phyloP scores from a whole-genome alignment of 805 yeast species.

The Zygoascus ofunaensis region DNA sequence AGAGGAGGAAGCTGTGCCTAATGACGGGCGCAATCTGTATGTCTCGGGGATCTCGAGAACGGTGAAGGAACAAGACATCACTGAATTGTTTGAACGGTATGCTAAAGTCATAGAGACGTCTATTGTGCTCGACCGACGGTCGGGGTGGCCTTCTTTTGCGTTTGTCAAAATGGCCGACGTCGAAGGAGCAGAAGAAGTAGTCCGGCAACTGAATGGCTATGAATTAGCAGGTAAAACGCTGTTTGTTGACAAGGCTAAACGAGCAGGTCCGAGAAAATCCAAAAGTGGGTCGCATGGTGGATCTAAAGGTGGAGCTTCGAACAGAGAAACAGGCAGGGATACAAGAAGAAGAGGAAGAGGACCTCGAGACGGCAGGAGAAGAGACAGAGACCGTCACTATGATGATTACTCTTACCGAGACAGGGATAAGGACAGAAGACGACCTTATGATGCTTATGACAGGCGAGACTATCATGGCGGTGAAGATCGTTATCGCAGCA shows the following conservation, averaged over 20 bases:
- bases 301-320: no score
- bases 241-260: conserved; percentile 38
- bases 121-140: conserved; percentile 38
- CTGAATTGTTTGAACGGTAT: conserved; percentile 22
- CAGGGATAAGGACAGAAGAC: conserved; percentile 6
- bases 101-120: conserved; percentile 28
- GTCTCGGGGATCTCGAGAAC: conserved; percentile 28
- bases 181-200: conserved; percentile 39
- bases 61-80: conserved; percentile 22
- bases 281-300: conserved; percentile 33
- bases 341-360: no score
- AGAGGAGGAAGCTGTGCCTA: conserved; percentile 22
- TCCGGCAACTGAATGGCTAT: conserved; percentile 36
- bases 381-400: conserved; percentile 8
- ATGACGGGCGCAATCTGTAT: conserved; percentile 29
- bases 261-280: conserved; percentile 31
- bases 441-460: no score
- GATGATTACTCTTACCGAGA: conserved; percentile 9
- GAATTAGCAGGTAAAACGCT: conserved; percentile 35
- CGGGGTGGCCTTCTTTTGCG: conserved; percentile 41
- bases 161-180: conserved; percentile 38
- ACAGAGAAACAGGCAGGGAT: no score
- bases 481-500: no score
- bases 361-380: no score
- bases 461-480: no score